These are phyloP conservation scores for Agrocybe praecox DNA, from an alignment of 768 basidiomycete genomes.

Conservation along the genomic window DNA sequence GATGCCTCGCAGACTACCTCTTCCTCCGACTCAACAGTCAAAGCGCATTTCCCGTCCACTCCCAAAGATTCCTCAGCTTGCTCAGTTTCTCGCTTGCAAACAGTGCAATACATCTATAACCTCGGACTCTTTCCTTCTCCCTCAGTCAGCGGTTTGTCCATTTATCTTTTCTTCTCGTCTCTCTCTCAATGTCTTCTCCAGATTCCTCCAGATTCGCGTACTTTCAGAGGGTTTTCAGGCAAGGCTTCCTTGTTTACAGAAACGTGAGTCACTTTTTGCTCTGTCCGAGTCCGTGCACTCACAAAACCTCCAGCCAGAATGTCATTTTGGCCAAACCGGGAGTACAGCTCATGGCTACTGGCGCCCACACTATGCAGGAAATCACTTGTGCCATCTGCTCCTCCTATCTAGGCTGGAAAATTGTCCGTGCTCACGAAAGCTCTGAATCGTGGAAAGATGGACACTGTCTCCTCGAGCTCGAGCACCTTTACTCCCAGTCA, in stretches of 20 bases:
- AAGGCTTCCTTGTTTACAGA: slow-evolving; percentile 62
- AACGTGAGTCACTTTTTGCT: slow-evolving; percentile 37
- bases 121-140: slow-evolving; percentile 43
- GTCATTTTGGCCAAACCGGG: slow-evolving; percentile 44
- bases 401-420: slow-evolving; percentile 64
- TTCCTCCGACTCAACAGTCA: slow-evolving; percentile 21
- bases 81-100: slow-evolving; percentile 47
- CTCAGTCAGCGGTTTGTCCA: slow-evolving; percentile 38
- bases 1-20: slow-evolving; percentile 19
- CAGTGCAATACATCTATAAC: slow-evolving; percentile 47
- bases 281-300: slow-evolving; percentile 7
- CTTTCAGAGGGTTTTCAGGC: slow-evolving; percentile 58
- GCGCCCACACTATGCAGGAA: slow-evolving; percentile 65
- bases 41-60: slow-evolving; percentile 44
- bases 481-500: slow-evolving; percentile 38
- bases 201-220: slow-evolving; percentile 47
- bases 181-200: slow-evolving; percentile 15
- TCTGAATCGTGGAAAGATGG: slow-evolving; percentile 69
- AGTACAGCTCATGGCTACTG: slow-evolving; percentile 63
- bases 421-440: slow-evolving; percentile 55
- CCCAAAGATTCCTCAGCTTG: slow-evolving; percentile 50
- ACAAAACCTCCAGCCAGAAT: slow-evolving; percentile 42
- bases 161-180: background rate
- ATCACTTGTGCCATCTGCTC: slow-evolving; percentile 52
- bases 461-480: slow-evolving; percentile 58